Conservation (phyloP, 2,329 filamentous ascomycete species). For the Bipolaris gigantea region DNA sequence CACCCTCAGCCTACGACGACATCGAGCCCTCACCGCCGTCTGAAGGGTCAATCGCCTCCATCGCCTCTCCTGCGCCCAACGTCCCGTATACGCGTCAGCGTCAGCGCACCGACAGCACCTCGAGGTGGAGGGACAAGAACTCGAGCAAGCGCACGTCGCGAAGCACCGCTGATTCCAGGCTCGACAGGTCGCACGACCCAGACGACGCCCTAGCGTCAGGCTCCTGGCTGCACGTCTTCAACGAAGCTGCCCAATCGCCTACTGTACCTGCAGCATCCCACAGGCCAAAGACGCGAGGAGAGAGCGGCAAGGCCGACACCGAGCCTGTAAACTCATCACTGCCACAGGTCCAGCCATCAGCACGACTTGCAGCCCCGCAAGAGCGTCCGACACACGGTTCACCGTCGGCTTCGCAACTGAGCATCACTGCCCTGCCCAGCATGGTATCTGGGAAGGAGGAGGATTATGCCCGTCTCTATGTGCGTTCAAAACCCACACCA, state of each 20-base stretch:
- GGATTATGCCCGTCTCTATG: conserved; percentile 14
- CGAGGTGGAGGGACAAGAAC: conserved; percentile 3
- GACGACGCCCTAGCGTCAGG: conserved; percentile 10
- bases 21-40: conserved; percentile 11
- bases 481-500: conserved; percentile 15
- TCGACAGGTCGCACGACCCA: neutral
- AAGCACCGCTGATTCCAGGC: conserved; percentile 5
- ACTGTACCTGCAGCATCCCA: conserved; percentile 4
- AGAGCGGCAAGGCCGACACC: conserved; percentile 4
- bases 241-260: conserved; percentile 10
- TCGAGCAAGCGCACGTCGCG: conserved; percentile 4
- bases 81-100: conserved; percentile 14
- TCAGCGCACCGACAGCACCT: neutral
- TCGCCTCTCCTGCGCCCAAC: conserved; percentile 23
- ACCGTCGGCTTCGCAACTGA: conserved; percentile 21
- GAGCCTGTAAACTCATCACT: conserved; percentile 6
- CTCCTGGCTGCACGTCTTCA: conserved; percentile 14
- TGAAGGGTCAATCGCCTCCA: conserved; percentile 9
- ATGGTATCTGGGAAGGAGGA: conserved; percentile 16
- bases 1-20: conserved; percentile 17
- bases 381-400: conserved; percentile 1
- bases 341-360: conserved; percentile 16
- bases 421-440: conserved; percentile 36
- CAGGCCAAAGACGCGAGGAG: conserved; percentile 4
- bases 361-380: conserved; percentile 9